Conservation (phyloP, 306 rosid species). For the Inga oerstediana region DNA sequence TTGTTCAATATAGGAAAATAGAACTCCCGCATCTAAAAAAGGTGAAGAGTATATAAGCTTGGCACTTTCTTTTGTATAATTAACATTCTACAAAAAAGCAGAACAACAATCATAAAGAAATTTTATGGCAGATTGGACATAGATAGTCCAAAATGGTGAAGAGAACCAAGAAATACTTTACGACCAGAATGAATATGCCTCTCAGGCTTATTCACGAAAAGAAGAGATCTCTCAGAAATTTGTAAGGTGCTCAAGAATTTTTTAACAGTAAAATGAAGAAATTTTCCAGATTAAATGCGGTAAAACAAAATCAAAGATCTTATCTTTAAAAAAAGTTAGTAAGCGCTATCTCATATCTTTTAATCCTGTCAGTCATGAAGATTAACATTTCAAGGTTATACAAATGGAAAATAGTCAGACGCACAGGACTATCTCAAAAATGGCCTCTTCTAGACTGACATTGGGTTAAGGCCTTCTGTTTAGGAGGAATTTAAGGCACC, state of each 20-base stretch:
- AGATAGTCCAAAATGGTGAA: background rate
- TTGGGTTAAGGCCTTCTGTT: background rate
- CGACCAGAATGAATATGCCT: background rate
- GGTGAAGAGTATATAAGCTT: too few species aligned
- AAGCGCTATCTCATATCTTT: too few species aligned
- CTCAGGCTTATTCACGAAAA: background rate
- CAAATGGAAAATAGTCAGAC: background rate
- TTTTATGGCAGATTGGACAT: too few species aligned
- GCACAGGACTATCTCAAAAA: background rate
- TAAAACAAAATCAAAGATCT: too few species aligned
- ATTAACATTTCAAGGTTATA: background rate
- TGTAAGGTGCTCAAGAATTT: background rate
- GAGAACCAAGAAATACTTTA: background rate
- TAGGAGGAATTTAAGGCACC: background rate
- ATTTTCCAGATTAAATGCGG: background rate
- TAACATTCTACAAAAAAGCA: background rate
- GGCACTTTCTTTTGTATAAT: too few species aligned
- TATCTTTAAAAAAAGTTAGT: background rate
- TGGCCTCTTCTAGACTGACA: slow-evolving; percentile 2
- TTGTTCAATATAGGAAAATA: too few species aligned
- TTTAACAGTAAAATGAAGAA: background rate
- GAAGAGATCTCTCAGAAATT: background rate
- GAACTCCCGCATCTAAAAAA: too few species aligned
- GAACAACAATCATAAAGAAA: background rate
- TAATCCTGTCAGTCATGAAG: background rate